Evolutionary conservation across 2,329 filamentous ascomycete genomes (phyloP).

Genomic region (Cercospora zeina): DNA sequence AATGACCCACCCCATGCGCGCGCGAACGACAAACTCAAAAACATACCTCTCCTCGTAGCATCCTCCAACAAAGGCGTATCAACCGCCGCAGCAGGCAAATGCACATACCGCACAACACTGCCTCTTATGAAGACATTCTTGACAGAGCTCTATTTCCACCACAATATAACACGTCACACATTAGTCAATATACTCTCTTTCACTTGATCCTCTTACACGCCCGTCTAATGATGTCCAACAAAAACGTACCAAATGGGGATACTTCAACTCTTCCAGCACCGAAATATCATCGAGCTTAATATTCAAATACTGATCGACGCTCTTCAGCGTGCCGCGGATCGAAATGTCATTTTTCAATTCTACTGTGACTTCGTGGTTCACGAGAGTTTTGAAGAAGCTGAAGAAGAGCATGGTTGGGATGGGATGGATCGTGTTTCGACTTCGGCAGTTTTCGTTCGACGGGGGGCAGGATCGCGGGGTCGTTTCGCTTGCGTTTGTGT

Average conservation of each 20-base stretch:
- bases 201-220: too few relatives aligned
- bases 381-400: slow-evolving; percentile 45
- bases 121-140: slow-evolving; percentile 96
- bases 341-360: slow-evolving; percentile 99
- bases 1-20: too few relatives aligned
- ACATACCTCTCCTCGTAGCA: slow-evolving; percentile 77
- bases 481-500: too few relatives aligned
- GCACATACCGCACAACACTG: slow-evolving; percentile 89
- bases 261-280: slow-evolving; percentile 89
- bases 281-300: slow-evolving; percentile 97
- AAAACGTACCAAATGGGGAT: slow-evolving; percentile 78
- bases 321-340: slow-evolving; percentile 92
- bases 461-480: background rate
- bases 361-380: slow-evolving; percentile 94
- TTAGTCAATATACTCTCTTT: too few relatives aligned
- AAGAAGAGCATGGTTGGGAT: slow-evolving; percentile 32
- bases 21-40: too few relatives aligned
- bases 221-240: too few relatives aligned
- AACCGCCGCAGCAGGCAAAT: slow-evolving; percentile 77
- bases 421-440: background rate
- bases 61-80: slow-evolving; percentile 87
- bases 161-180: background rate
- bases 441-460: background rate
- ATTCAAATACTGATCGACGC: slow-evolving; percentile 97
- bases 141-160: slow-evolving; percentile 63